Evolutionary conservation across 2,329 filamentous ascomycete genomes (phyloP), one percentile per base, ranked within the genome.

Genomic region (Stagonosporopsis chrysanthemi): DNA sequence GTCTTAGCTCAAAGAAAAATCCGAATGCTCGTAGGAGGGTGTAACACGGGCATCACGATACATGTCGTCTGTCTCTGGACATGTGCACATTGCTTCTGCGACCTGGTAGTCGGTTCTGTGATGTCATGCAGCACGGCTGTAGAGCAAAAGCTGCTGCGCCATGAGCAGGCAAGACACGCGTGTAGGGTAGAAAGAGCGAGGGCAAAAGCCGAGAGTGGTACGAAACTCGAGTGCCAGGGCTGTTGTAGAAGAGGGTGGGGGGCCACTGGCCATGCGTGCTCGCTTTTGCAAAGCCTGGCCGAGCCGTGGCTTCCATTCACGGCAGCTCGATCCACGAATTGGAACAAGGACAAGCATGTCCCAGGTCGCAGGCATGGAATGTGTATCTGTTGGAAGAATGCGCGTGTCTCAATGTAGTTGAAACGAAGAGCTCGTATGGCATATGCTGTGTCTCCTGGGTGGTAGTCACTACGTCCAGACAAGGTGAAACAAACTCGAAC

Each of bases 401-500:
- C 38, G 26, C 31, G 42, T 29, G 29, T 12, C 39, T 52, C 38
- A 50, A 49, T 48, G 38, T 51, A 60, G 39, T 15, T 38, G 57
- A 52, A 46, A 56, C 47, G 17, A n/a, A 29, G 22, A 15, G 45
- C 43, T 41, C 51, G 36, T 44, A 43, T n/a, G n/a, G n/a, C n/a
- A n/a, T n/a, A n/a, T 28, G 61, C 43, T 44, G 60, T 65, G 45
- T 44, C 41, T 38, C 42, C 39, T 53, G 26, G 24, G 24, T 47
- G 45, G 22, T 49, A 53, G 44, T 58, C 47, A 58, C 51, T 39
- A 57, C 50, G 51, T 51, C 24, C 41, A 55, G 23, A 35, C 26
- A 52, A 54, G 46, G 47, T 63, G 52, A 48, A 59, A 52, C 49
- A 55, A 26, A 41, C 14, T 51, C 50, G 26, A 36, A 33, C 31